Conservation (phyloP, 495 filamentous ascomycete species). For the Poronia punctata region DNA sequence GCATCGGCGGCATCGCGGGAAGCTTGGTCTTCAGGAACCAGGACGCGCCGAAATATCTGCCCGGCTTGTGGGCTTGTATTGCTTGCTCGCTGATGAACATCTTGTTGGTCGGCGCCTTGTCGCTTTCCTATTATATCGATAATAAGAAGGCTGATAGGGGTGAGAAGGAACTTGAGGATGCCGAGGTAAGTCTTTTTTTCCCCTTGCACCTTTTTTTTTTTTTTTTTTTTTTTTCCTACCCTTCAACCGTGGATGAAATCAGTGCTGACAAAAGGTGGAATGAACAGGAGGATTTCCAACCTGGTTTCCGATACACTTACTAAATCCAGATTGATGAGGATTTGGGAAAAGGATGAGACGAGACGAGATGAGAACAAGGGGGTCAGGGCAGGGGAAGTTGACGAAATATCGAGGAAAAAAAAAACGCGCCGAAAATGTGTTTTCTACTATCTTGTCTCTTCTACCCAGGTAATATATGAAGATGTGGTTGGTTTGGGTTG, state of each 20-base stretch:
- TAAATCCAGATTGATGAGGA: too few species aligned
- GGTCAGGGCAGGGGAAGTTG: too few species aligned
- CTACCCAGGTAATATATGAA: too few species aligned
- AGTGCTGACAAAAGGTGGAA: slow-evolving; percentile 7
- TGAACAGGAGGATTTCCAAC: slow-evolving; percentile 35
- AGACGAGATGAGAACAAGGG: too few species aligned
- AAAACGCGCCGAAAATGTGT: too few species aligned
- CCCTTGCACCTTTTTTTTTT: not conserved
- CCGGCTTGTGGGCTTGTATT: slow-evolving; percentile 41
- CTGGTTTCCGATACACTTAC: slow-evolving; percentile 43
- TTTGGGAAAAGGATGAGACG: too few species aligned
- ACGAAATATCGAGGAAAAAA: too few species aligned
- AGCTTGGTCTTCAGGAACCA: slow-evolving; percentile 46
- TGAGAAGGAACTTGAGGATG: slow-evolving; percentile 37
- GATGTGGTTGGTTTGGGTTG: too few species aligned
- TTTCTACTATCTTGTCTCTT: too few species aligned
- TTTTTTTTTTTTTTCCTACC: too few species aligned
- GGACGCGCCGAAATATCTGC: slow-evolving; percentile 30
- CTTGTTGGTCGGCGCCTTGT: slow-evolving; percentile 28
- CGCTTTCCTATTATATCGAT: slow-evolving; percentile 21
- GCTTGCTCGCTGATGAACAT: slow-evolving; percentile 28
- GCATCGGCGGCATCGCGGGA: slow-evolving; percentile 54
- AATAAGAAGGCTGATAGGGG: slow-evolving; percentile 39
- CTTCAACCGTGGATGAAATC: too few species aligned
- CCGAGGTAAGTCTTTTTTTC: slow-evolving; percentile 26